These are phyloP conservation scores for Solanum tacnaense DNA, from an alignment of 257 asterid genomes.

Conservation along the genomic window DNA sequence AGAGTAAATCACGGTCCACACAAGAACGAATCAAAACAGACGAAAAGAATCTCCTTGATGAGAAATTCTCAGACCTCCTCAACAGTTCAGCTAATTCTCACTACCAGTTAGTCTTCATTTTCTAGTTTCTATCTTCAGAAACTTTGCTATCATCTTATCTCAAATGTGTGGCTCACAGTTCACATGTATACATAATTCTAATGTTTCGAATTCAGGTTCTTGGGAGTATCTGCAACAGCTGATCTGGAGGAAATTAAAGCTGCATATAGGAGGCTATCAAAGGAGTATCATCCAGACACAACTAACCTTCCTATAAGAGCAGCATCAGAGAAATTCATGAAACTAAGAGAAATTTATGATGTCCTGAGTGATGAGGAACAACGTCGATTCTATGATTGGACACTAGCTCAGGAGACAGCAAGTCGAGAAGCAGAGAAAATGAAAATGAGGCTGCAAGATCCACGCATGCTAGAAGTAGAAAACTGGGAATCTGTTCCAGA, in stretches of 20 bases:
- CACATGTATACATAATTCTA: background rate
- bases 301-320: constrained; percentile 77
- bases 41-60: constrained; percentile 35
- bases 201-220: constrained; percentile 36
- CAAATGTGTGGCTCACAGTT: background rate
- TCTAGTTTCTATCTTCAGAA: background rate
- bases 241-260: constrained; percentile 79
- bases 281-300: constrained; percentile 94
- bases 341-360: constrained; percentile 47
- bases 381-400: constrained; percentile 75
- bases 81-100: constrained; percentile 72
- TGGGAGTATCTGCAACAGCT: constrained; percentile 65
- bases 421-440: constrained; percentile 73
- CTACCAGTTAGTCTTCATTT: constrained; percentile 51
- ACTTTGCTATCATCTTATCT: background rate
- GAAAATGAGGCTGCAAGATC: constrained; percentile 67
- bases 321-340: constrained; percentile 82
- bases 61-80: constrained; percentile 64
- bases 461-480: constrained; percentile 42
- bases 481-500: constrained; percentile 54
- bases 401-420: constrained; percentile 77
- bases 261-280: constrained; percentile 67
- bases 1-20: constrained; percentile 21
- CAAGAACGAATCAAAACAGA: constrained; percentile 28
- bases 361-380: constrained; percentile 58